These are phyloP conservation scores for Tulasnella sp. DNA, from an alignment of 768 basidiomycete genomes.

Conservation along the genomic window DNA sequence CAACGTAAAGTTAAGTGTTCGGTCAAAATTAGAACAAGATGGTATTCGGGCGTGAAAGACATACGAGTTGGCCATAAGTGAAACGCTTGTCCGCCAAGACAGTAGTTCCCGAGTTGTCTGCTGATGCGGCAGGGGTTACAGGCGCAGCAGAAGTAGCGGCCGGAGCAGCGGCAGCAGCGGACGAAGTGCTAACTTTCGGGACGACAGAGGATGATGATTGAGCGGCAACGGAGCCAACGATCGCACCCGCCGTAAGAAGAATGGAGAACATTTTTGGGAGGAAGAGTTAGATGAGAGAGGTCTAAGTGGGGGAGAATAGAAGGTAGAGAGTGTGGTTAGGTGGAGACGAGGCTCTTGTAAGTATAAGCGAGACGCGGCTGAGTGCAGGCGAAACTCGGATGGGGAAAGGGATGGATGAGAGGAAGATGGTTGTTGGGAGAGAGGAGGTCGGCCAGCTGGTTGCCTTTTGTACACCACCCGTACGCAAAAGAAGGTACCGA, in stretches of 20 bases:
- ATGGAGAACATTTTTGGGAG: constrained; percentile 1
- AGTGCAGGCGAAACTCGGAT: neutral
- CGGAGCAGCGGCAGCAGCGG: neutral
- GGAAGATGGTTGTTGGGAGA: neutral
- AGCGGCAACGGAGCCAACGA: constrained; percentile 8
- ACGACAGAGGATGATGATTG: neutral
- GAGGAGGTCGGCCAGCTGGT: neutral
- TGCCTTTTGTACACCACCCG: neutral
- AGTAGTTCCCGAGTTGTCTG: too few relatives aligned
- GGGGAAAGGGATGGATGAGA: neutral
- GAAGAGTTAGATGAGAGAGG: too few relatives aligned
- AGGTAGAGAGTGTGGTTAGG: too few relatives aligned
- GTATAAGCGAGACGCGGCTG: neutral
- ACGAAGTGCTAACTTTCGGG: neutral
- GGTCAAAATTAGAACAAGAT: too few relatives aligned
- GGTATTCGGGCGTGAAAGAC: too few relatives aligned
- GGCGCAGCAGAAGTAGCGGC: too few relatives aligned
- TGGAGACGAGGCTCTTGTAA: neutral
- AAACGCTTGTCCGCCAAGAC: constrained; percentile 12
- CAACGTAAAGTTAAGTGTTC: neutral
- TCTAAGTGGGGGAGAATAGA: too few relatives aligned
- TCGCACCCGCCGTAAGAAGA: neutral
- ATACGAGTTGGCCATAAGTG: constrained; percentile 3
- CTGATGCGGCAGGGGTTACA: too few relatives aligned
- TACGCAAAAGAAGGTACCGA: neutral